Evolutionary conservation across 2,329 filamentous ascomycete genomes (phyloP), one percentile per base, ranked within the genome.

Genomic region (Mycosphaerella sp.): DNA sequence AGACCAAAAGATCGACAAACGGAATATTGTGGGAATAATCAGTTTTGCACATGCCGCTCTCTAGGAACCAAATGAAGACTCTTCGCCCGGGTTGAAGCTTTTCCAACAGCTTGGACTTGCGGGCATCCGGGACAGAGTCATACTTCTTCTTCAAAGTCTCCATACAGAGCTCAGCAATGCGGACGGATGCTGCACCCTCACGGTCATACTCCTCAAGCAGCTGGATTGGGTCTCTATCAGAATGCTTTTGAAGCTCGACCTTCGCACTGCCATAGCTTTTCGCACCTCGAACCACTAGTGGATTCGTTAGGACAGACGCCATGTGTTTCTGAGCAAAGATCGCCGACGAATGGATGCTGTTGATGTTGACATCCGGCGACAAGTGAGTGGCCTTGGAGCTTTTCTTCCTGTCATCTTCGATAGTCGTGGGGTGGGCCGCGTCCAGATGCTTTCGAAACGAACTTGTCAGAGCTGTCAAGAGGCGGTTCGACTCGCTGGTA

Each of bases 381-480:
- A n/a, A n/a, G 17, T 25, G 25, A 16, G 17, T 41, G 5, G 30
- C 14, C 40, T 50, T 36, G 28, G 39, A 9, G 12, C 39, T 50
- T 16, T 18, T 45, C 45, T 50, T 49, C 35, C 46, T 45, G 41
- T 17, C 52, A 35, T 58, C 49, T 17, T 67, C 50, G 56, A 58
- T 54, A n/a, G 60, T 57, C 28, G 65, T 62, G 14, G 75, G 77
- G 67, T 84, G 77, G 52, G 78, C 75, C 47, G 71, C 73, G 60
- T 85, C 81, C 37, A 86, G 75, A 52, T 84, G 80, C 44, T 75
- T 72, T 58, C 80, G 75, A 65, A 86, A 86, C 10, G 81, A 84
- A 36, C 73, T 75, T 17, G 80, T 84, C 56, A 86, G 74, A 16
- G 81, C 72, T 47, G 71, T 75, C 36, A 85, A 74, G 6, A 86